A percentile compares a stretch with the other conserved stretches of the same genome.
These are phyloP conservation scores for Tolypocladium album DNA, from an alignment of 2,329 filamentous ascomycete species.

Conservation along the genomic window DNA sequence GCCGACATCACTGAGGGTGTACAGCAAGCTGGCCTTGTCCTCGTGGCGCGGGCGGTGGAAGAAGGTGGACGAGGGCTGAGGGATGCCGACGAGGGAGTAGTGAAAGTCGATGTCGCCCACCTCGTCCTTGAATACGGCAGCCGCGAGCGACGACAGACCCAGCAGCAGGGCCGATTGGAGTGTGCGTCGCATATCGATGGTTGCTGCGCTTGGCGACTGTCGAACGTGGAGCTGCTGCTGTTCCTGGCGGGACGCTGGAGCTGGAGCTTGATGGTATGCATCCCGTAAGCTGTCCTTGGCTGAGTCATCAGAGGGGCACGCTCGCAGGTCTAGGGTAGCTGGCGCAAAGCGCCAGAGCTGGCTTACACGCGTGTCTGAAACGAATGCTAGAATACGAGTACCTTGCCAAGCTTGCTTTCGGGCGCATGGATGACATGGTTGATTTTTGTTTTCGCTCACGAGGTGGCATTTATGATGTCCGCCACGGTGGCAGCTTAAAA, in stretches of 20 bases:
- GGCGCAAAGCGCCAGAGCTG: background rate
- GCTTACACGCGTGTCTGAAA: background rate
- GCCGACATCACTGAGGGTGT: conserved; percentile 76
- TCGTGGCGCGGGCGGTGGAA: conserved; percentile 79
- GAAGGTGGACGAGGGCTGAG: conserved; percentile 76
- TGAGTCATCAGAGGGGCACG: background rate
- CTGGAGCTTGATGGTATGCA: background rate
- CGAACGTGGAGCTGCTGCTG: background rate
- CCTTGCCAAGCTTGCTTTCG: background rate
- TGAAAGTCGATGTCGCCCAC: conserved; percentile 90
- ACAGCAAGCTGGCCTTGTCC: conserved; percentile 81
- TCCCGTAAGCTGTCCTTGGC: background rate
- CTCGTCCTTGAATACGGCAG: conserved; percentile 78
- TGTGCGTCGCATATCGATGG: conserved; percentile 22
- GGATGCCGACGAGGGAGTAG: conserved; percentile 75
- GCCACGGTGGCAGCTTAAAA: background rate
- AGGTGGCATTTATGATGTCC: too few species aligned
- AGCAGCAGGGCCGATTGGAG: conserved; percentile 24
- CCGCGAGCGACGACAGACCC: conserved; percentile 29
- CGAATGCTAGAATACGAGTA: background rate
- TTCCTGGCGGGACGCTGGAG: background rate
- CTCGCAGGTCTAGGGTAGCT: background rate
- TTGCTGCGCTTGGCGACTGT: background rate
- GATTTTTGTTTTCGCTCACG: background rate
- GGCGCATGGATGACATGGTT: background rate